phyloP scores from a whole-genome alignment of 768 basidiomycete species.

The Panaeolus papilionaceus region DNA sequence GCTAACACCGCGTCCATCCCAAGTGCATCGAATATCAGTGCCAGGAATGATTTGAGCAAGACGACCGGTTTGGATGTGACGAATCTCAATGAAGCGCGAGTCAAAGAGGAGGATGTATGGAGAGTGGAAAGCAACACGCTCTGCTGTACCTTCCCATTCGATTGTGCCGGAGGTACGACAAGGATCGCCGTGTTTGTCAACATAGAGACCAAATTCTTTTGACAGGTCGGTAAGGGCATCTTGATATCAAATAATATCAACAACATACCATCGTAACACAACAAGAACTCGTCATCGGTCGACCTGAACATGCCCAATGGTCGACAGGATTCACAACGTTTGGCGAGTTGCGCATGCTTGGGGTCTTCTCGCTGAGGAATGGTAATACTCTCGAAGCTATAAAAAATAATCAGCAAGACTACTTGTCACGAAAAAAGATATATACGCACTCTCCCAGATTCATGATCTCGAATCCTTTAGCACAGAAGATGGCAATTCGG shows the following conservation, averaged over 20 bases:
- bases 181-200: slow-evolving; percentile 92
- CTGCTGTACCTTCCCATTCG: slow-evolving; percentile 95
- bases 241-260: no score
- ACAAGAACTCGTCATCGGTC: slow-evolving; percentile 89
- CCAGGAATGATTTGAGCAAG: slow-evolving; percentile 88
- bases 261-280: slow-evolving; percentile 91
- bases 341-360: slow-evolving; percentile 73
- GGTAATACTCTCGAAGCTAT: slow-evolving; percentile 85
- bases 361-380: slow-evolving; percentile 82
- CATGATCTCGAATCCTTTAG: slow-evolving; percentile 98
- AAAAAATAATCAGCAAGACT: slow-evolving; percentile 11
- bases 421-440: not conserved
- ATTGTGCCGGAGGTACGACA: slow-evolving; percentile 77
- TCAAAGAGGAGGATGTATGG: slow-evolving; percentile 94
- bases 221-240: no score
- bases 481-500: slow-evolving; percentile 91
- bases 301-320: slow-evolving; percentile 96
- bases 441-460: slow-evolving; percentile 83
- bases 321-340: slow-evolving; percentile 84
- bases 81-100: slow-evolving; percentile 90
- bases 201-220: slow-evolving; percentile 91
- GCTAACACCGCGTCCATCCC: slow-evolving; percentile 78
- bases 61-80: slow-evolving; percentile 83
- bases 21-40: slow-evolving; percentile 84
- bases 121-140: slow-evolving; percentile 88